phyloP scores from a whole-genome alignment of 148 eudicot species.

The Gaultheria prostrata region DNA sequence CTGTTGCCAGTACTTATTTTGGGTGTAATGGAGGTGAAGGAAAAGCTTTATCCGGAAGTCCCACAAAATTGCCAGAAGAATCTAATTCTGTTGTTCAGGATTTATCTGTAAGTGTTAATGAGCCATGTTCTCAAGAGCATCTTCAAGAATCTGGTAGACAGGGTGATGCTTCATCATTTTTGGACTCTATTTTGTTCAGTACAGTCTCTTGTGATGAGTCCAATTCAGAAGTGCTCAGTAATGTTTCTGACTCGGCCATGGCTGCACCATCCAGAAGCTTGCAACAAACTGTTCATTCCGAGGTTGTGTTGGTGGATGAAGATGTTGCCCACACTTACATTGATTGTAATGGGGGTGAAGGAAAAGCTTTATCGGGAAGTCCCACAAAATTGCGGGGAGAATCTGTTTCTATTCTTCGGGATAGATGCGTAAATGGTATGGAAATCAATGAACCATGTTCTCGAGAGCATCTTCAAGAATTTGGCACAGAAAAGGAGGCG shows the following conservation, averaged over 20 bases:
- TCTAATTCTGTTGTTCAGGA: slow-evolving; percentile 21
- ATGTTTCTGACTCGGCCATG: slow-evolving; percentile 24
- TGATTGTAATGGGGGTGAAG: slow-evolving; percentile 21
- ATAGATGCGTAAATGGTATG: slow-evolving; percentile 25
- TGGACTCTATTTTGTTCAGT: slow-evolving; percentile 15
- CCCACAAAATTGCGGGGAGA: slow-evolving; percentile 25
- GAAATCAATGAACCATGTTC: slow-evolving; percentile 20
- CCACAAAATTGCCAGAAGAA: slow-evolving; percentile 25
- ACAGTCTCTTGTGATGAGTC: slow-evolving; percentile 21
- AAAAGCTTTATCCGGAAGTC: slow-evolving; percentile 18
- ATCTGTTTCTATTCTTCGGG: slow-evolving; percentile 20
- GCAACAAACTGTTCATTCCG: background rate
- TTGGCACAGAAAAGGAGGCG: slow-evolving; percentile 16
- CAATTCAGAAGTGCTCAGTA: slow-evolving; percentile 18
- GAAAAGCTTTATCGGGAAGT: slow-evolving; percentile 17
- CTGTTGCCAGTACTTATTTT: slow-evolving; percentile 20
- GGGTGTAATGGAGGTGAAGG: slow-evolving; percentile 20
- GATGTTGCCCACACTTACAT: slow-evolving; percentile 18
- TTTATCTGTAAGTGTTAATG: slow-evolving; percentile 25
- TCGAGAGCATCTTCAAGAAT: slow-evolving; percentile 18
- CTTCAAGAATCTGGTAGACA: slow-evolving; percentile 26
- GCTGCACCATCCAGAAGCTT: slow-evolving; percentile 22
- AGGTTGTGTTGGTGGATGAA: slow-evolving; percentile 18
- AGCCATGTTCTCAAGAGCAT: slow-evolving; percentile 14
- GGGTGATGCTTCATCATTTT: slow-evolving; percentile 26